Conservation (phyloP, 2,329 filamentous ascomycete species). For the Clarireedia hainanense region DNA sequence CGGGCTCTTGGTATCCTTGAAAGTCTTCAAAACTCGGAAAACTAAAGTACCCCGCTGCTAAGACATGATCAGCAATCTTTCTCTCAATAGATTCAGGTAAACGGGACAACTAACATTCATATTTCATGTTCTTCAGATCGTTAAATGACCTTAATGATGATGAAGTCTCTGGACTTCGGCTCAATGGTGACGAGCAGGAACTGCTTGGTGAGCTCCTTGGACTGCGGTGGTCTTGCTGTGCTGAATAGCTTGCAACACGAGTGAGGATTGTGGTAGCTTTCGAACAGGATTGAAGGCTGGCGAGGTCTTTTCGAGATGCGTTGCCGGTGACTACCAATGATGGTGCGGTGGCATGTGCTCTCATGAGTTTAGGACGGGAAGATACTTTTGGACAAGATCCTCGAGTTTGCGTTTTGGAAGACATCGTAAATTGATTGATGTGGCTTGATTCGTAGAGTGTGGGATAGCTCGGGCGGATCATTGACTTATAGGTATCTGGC, state of each 20-base stretch:
- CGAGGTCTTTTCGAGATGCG: constrained; percentile 43
- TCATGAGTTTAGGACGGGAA: constrained; percentile 43
- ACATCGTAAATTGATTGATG: constrained; percentile 24
- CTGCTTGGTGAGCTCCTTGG: constrained; percentile 11
- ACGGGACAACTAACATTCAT: constrained; percentile 4
- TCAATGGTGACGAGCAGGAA: constrained; percentile 8
- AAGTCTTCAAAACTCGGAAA: constrained; percentile 67
- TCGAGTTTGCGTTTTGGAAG: constrained; percentile 30
- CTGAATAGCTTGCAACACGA: constrained; percentile 43
- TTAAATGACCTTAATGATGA: constrained; percentile 17
- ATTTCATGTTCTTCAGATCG: constrained; percentile 3
- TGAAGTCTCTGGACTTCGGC: constrained; percentile 15
- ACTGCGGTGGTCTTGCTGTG: constrained; percentile 30
- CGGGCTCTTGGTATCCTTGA: constrained; percentile 42
- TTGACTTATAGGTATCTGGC: neutral
- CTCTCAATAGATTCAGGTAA: neutral
- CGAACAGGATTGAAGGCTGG: constrained; percentile 40
- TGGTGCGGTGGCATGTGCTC: constrained; percentile 48
- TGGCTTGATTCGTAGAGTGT: neutral
- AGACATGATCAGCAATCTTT: constrained; percentile 9
- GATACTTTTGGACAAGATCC: constrained; percentile 34
- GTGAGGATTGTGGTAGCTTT: constrained; percentile 48
- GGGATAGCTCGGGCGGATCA: neutral
- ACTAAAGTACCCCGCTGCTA: constrained; percentile 56
- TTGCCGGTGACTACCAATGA: constrained; percentile 51